Base-by-base conservation (phyloP, 2,329 filamentous ascomycete genomes). In the Penicillium sp. region DNA sequence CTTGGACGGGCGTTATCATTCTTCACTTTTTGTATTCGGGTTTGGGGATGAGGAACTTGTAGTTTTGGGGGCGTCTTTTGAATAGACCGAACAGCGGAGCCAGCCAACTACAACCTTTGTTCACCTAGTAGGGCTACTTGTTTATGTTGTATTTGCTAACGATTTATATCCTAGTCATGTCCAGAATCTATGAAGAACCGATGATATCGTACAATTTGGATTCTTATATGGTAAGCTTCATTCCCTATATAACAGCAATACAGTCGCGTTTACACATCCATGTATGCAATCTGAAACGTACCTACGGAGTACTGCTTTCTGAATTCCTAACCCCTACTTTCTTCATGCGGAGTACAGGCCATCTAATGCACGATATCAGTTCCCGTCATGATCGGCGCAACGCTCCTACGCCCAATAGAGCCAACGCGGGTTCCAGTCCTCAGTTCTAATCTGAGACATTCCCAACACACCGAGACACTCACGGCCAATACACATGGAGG, bases 81-180 rank as follows among this genome's bases (percentile, higher is more conserved):
- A 47, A 53, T 53, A 53, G 34, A 53, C 39, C 38, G 46, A 53
- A 53, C 41, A 42, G 30, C 45, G 42, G 26, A 50, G 36, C 16
- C 16, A 39, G 10, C 32, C 34, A 38, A 47, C 23, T 36, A 48
- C 32, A 18, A 29, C 36, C 10, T 41, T 30, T 30, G 5, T 32
- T 34, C 27, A 48, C 32, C n/a, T 19, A 36, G 14, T 26, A 14
- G 27, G 34, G 6, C 27, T 40, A 23, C 16, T 13, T 19, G 30
- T 41, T 13, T 23, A 35, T 6, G 32, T 13, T 36, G 1, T 47
- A 18, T 35, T 8, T 38, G 7, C 34, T 27, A 38, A 30, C 39
- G 16, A 38, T 30, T 6, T 32, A 8, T 19, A 13, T 19, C 14
- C 5, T n/a, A 18, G 16, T 19, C 32, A 19, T 19, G 14, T 11